A percentile compares a stretch with the other conserved stretches of the same genome.
Conservation (phyloP, 768 basidiomycete species). For the Russula sp. region DNA sequence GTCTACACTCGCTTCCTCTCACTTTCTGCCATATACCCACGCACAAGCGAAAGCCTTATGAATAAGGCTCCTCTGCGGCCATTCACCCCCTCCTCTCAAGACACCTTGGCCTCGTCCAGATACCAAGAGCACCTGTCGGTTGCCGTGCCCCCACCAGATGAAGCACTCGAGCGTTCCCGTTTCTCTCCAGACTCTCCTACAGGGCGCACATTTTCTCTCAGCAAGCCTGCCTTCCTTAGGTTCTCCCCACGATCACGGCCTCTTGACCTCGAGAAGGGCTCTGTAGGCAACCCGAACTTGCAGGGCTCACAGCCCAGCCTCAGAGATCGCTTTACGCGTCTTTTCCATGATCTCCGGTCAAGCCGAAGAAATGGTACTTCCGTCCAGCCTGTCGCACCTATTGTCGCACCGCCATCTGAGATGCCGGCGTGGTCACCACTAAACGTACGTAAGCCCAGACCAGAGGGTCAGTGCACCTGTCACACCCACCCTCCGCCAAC, state of each 20-base stretch:
- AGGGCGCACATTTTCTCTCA: slow-evolving; percentile 11
- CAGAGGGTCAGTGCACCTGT: slow-evolving; percentile 22
- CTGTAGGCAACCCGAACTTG: slow-evolving; percentile 13
- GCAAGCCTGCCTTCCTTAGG: slow-evolving; percentile 25
- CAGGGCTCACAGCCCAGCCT: slow-evolving; percentile 18
- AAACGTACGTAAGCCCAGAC: slow-evolving; percentile 35
- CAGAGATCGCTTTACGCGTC: slow-evolving; percentile 31
- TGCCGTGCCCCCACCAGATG: slow-evolving; percentile 19
- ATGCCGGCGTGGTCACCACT: slow-evolving; percentile 33
- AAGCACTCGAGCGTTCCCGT: slow-evolving; percentile 30
- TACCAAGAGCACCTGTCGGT: slow-evolving; percentile 19
- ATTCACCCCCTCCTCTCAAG: not conserved
- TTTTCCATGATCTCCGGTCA: slow-evolving; percentile 33
- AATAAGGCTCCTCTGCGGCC: slow-evolving; percentile 1
- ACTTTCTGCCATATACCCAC: not conserved
- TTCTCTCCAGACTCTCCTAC: slow-evolving; percentile 40
- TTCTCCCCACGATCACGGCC: slow-evolving; percentile 22
- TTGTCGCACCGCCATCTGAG: slow-evolving; percentile 21
- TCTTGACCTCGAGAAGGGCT: slow-evolving; percentile 20
- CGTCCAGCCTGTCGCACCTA: slow-evolving; percentile 25
- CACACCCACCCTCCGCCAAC: slow-evolving; percentile 22
- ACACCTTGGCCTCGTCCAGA: not conserved
- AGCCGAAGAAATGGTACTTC: slow-evolving; percentile 18
- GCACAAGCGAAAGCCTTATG: slow-evolving; percentile 6
- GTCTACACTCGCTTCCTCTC: not conserved